Evolutionary conservation across 179 eudicot species (phyloP).

Genomic region (Camellia oleifera): DNA sequence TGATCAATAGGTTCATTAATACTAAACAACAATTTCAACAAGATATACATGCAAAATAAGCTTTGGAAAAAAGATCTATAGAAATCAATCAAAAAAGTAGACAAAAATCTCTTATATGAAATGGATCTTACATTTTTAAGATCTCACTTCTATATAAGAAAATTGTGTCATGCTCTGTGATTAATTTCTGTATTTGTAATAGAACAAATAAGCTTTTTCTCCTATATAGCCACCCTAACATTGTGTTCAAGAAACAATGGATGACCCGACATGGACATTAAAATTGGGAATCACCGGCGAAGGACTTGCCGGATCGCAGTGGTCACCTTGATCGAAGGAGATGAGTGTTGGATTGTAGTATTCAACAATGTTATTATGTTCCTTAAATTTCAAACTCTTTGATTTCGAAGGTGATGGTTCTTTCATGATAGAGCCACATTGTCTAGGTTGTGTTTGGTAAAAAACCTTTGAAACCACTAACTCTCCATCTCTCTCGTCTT

Average conservation of each 20-base stretch:
- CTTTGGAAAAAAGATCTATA: too few relatives aligned
- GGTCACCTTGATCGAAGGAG: constrained; percentile 23
- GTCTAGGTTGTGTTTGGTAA: constrained; percentile 75
- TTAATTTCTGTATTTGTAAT: too few relatives aligned
- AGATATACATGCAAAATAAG: not conserved
- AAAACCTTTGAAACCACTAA: constrained; percentile 67
- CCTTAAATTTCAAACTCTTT: constrained; percentile 1
- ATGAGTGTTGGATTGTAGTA: constrained; percentile 30
- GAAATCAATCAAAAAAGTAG: too few relatives aligned
- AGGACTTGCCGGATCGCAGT: constrained; percentile 20
- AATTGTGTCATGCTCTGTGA: too few relatives aligned
- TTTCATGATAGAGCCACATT: constrained; percentile 32
- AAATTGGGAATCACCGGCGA: constrained; percentile 21
- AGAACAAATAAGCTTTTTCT: not conserved
- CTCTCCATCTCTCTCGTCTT: constrained; percentile 73
- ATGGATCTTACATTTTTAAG: too few relatives aligned
- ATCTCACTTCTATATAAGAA: too few relatives aligned
- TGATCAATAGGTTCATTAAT: not conserved
- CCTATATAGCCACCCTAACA: not conserved
- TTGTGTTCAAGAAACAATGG: constrained; percentile 16
- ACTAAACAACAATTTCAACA: not conserved
- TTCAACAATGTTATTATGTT: constrained; percentile 11
- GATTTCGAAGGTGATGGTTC: not conserved
- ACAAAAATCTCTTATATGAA: too few relatives aligned
- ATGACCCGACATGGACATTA: constrained; percentile 26